Evolutionary conservation across 2,329 filamentous ascomycete genomes (phyloP).

Genomic region (Trichoderma sp.): DNA sequence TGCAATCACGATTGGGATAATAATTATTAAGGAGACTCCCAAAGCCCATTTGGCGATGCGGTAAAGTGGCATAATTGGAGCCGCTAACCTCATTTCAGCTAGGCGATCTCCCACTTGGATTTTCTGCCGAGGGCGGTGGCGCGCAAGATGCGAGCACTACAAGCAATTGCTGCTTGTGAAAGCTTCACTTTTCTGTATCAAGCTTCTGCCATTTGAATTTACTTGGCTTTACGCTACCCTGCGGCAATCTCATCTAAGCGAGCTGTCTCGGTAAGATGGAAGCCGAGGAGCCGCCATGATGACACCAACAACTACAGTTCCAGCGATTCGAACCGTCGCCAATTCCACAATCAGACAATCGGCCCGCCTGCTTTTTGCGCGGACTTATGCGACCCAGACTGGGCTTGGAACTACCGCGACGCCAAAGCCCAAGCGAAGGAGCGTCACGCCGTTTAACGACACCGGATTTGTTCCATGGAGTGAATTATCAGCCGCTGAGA

Average conservation of each 20-base stretch:
- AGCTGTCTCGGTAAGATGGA: slow-evolving; percentile 42
- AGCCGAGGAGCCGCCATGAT: slow-evolving; percentile 47
- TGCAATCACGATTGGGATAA: slow-evolving; percentile 24
- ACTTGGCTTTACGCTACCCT: slow-evolving; percentile 12
- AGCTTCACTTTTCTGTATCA: slow-evolving; percentile 3
- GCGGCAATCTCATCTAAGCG: background rate
- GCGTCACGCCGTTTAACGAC: slow-evolving; percentile 84
- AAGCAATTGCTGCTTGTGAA: background rate
- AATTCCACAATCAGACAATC: slow-evolving; percentile 37
- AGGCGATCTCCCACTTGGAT: slow-evolving; percentile 35
- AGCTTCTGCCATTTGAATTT: background rate
- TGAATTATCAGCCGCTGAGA: slow-evolving; percentile 74
- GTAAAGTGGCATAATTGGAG: slow-evolving; percentile 50
- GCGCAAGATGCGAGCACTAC: slow-evolving; percentile 17
- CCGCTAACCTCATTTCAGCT: slow-evolving; percentile 43
- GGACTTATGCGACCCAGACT: slow-evolving; percentile 64
- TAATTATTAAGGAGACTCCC: slow-evolving; percentile 46
- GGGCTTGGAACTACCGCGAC: slow-evolving; percentile 43
- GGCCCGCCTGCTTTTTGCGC: slow-evolving; percentile 46
- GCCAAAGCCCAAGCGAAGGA: slow-evolving; percentile 59
- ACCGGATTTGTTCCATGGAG: slow-evolving; percentile 82
- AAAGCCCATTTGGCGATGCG: slow-evolving; percentile 35
- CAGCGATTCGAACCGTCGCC: slow-evolving; percentile 42
- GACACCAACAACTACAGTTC: slow-evolving; percentile 49
- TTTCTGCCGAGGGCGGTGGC: slow-evolving; percentile 47